Percentiles rank a stretch among this genome's conserved stretches.
Evolutionary conservation across 78 protist species (phyloP).

Genomic region (Guillardia theta): DNA sequence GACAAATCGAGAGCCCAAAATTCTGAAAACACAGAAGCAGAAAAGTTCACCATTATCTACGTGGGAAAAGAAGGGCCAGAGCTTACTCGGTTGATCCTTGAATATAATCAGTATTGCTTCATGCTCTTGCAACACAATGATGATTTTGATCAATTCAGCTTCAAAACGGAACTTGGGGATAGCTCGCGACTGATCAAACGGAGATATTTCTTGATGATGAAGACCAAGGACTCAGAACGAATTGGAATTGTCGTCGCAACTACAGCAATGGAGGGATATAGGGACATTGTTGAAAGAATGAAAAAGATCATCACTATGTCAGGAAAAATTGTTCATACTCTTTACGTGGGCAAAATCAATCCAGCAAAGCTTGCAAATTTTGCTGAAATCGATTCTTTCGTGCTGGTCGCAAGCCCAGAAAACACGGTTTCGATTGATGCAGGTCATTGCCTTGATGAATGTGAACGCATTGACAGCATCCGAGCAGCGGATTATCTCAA

Average conservation of each 20-base stretch:
- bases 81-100: neutral
- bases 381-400: neutral
- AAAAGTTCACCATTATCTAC: neutral
- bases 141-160: neutral
- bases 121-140: conserved; percentile 24
- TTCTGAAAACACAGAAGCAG: neutral
- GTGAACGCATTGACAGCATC: too few species aligned
- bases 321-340: neutral
- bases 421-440: neutral
- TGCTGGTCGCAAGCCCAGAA: conserved; percentile 7
- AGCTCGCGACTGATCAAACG: neutral
- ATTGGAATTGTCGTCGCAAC: neutral
- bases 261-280: neutral
- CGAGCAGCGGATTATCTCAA: neutral
- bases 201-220: neutral
- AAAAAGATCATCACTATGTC: neutral
- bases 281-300: neutral
- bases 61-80: neutral
- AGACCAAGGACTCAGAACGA: neutral
- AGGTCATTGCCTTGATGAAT: too few species aligned
- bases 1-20: neutral
- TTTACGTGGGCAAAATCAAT: conserved; percentile 12
- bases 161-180: neutral
- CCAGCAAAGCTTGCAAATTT: neutral
- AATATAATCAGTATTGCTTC: neutral